Evolutionary conservation across 78 protist genomes (phyloP).

Genomic region (Speleostelium caveatum): DNA sequence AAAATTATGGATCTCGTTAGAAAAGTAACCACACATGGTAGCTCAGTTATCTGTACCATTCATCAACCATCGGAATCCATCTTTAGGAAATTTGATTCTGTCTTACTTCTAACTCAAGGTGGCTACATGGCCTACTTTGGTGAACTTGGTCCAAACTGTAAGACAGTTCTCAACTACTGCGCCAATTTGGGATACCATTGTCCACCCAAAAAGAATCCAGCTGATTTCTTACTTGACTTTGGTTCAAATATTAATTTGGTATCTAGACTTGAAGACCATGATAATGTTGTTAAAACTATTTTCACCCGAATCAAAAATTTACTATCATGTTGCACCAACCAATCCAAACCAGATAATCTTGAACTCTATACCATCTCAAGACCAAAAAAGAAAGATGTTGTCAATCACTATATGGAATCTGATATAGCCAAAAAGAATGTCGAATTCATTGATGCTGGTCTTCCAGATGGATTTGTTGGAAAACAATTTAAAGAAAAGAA

Average conservation of each 20-base stretch:
- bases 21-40: slow-evolving; percentile 50
- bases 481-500: slow-evolving; percentile 7
- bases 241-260: slow-evolving; percentile 3
- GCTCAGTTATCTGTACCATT: slow-evolving; percentile 84
- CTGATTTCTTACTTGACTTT: slow-evolving; percentile 75
- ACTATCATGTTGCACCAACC: too few relatives aligned
- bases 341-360: neutral
- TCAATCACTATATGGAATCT: slow-evolving; percentile 30
- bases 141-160: slow-evolving; percentile 36
- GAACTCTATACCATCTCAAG: neutral
- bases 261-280: slow-evolving; percentile 23
- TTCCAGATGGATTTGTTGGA: neutral
- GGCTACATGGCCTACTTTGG: slow-evolving; percentile 85
- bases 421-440: neutral
- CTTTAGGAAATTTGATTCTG: slow-evolving; percentile 68
- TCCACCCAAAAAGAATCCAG: slow-evolving; percentile 49
- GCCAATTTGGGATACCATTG: slow-evolving; percentile 17
- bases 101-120: slow-evolving; percentile 88
- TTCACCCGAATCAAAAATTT: neutral
- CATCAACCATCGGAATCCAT: slow-evolving; percentile 93
- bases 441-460: neutral
- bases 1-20: slow-evolving; percentile 60
- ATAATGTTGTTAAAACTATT: neutral
- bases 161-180: slow-evolving; percentile 22
- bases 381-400: slow-evolving; percentile 16